Conservation (phyloP, 371 early-diverging fungal species). For the Mucor mucedo region DNA sequence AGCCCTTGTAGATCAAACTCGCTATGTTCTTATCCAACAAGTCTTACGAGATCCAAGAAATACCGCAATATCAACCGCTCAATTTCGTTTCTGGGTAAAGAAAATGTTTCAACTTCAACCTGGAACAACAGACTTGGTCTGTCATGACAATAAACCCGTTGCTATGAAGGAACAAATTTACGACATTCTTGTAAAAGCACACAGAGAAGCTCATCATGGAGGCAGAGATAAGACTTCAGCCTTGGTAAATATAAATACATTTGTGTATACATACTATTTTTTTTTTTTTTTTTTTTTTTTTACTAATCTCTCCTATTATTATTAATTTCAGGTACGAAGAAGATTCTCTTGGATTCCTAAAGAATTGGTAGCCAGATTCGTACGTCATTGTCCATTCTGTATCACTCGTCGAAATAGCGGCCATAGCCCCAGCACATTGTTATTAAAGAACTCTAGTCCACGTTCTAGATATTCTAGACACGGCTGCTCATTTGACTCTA, state of each 20-base stretch:
- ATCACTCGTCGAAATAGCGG: constrained; percentile 42
- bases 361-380: constrained; percentile 41
- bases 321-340: constrained; percentile 35
- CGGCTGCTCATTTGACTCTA: constrained; percentile 28
- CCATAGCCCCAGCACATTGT: constrained; percentile 30
- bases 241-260: constrained; percentile 39
- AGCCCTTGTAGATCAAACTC: constrained; percentile 59
- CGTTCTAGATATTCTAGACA: constrained; percentile 26
- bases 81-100: constrained; percentile 71
- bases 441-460: constrained; percentile 24
- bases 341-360: constrained; percentile 45
- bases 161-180: constrained; percentile 67
- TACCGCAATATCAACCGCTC: constrained; percentile 66
- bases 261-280: too few species aligned
- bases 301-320: background rate
- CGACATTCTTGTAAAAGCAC: constrained; percentile 60
- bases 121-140: constrained; percentile 50
- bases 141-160: constrained; percentile 64
- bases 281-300: background rate
- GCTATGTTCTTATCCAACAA: constrained; percentile 60
- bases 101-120: constrained; percentile 64
- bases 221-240: constrained; percentile 70
- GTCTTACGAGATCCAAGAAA: constrained; percentile 64
- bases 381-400: constrained; percentile 43
- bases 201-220: constrained; percentile 67